Percentiles rank a stretch among this genome's conserved stretches.
These are phyloP conservation scores for Taphrina sp. DNA, from an alignment of 1,139 yeast genomes.

Conservation along the genomic window DNA sequence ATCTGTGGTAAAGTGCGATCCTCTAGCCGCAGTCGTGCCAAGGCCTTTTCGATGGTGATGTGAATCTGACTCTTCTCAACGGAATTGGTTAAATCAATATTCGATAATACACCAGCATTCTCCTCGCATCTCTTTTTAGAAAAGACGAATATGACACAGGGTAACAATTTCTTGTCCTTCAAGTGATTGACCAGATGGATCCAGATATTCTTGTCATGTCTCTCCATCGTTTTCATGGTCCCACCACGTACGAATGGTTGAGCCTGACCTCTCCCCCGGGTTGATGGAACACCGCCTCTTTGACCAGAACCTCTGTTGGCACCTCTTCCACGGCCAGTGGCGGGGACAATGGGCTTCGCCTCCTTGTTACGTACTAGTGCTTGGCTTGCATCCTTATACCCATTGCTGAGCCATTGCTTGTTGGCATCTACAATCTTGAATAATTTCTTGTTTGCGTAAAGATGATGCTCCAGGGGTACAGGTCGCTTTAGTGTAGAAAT, in stretches of 20 bases:
- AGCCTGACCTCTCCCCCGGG: conserved; percentile 41
- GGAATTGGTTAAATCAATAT: conserved; percentile 72
- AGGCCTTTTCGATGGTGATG: conserved; percentile 87
- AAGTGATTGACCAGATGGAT: conserved; percentile 68
- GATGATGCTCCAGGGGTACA: conserved; percentile 81
- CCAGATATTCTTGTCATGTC: conserved; percentile 58
- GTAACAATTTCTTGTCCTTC: conserved; percentile 65
- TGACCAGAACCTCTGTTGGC: conserved; percentile 40
- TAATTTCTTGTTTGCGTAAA: conserved; percentile 71
- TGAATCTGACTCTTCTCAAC: conserved; percentile 87
- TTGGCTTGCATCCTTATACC: conserved; percentile 42
- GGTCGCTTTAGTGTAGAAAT: conserved; percentile 95
- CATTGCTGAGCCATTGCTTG: conserved; percentile 63
- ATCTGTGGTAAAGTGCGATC: conserved; percentile 94
- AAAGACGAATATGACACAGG: conserved; percentile 90
- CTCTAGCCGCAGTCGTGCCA: conserved; percentile 80
- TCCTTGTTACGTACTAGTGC: conserved; percentile 38
- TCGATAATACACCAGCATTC: conserved; percentile 74
- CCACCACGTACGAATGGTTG: conserved; percentile 41
- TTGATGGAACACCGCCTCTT: conserved; percentile 45
- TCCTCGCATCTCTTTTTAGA: conserved; percentile 92
- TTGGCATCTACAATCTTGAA: conserved; percentile 72
- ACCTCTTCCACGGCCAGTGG: conserved; percentile 42
- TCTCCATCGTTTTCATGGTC: conserved; percentile 51
- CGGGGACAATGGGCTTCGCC: conserved; percentile 39